Evolutionary conservation across 2,329 filamentous ascomycete genomes (phyloP).

Genomic region (Xylaria sp.): DNA sequence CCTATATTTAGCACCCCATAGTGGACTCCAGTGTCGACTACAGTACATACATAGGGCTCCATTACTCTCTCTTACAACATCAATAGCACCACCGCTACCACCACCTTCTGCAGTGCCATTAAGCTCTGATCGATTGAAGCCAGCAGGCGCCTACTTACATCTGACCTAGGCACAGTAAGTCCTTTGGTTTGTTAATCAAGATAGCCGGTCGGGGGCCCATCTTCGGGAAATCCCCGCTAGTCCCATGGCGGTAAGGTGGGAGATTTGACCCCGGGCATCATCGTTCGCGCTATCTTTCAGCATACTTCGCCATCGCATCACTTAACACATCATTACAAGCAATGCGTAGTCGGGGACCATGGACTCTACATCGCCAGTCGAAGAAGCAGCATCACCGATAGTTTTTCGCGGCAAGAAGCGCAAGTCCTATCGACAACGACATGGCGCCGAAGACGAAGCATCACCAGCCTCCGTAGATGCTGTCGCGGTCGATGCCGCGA

Average conservation of each 20-base stretch:
- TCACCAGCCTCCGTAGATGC: constrained; percentile 12
- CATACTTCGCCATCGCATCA: neutral
- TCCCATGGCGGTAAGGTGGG: constrained; percentile 5
- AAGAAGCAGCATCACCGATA: constrained; percentile 50
- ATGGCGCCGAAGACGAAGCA: constrained; percentile 51
- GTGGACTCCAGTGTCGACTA: too few relatives aligned
- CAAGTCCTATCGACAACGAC: constrained; percentile 67
- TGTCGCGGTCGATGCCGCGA: constrained; percentile 24
- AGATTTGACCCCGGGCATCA: neutral
- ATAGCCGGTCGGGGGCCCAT: constrained; percentile 17
- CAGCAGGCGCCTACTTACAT: neutral
- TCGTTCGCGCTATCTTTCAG: too few relatives aligned
- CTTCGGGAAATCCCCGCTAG: constrained; percentile 10
- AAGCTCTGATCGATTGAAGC: neutral
- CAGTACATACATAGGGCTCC: too few relatives aligned
- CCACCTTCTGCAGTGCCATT: too few relatives aligned
- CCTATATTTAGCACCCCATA: too few relatives aligned
- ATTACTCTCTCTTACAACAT: too few relatives aligned
- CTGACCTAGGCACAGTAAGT: too few relatives aligned
- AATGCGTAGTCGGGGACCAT: constrained; percentile 16
- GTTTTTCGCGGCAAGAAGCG: constrained; percentile 71
- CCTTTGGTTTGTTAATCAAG: neutral
- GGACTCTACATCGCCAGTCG: constrained; percentile 33
- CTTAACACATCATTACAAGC: neutral
- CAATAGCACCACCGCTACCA: too few relatives aligned